These are phyloP conservation scores for Leptodontidium sp. DNA, from an alignment of 2,329 filamentous ascomycete genomes.

Conservation along the genomic window DNA sequence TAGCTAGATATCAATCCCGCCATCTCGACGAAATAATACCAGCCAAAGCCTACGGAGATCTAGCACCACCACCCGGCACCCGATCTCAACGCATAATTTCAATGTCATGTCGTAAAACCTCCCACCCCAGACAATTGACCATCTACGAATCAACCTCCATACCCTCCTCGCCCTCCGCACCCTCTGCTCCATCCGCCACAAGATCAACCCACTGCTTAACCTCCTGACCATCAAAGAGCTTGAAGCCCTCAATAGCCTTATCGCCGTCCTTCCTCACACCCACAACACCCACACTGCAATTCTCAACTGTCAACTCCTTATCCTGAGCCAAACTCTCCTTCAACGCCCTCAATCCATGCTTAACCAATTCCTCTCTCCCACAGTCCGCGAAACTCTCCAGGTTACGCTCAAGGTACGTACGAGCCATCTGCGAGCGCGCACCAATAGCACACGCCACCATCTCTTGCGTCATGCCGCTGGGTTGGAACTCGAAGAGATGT, in stretches of 20 bases:
- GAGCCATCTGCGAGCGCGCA: constrained; percentile 94
- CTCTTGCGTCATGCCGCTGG: constrained; percentile 94
- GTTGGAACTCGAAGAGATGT: constrained; percentile 98
- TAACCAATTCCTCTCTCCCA: constrained; percentile 84
- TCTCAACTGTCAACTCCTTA: constrained; percentile 96
- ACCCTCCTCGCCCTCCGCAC: constrained; percentile 55
- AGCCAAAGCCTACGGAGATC: not conserved
- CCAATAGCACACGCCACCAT: constrained; percentile 97
- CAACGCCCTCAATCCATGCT: constrained; percentile 87
- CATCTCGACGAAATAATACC: not conserved
- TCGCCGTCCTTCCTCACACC: constrained; percentile 64
- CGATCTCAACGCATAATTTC: not conserved
- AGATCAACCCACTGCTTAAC: constrained; percentile 87
- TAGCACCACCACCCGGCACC: not conserved
- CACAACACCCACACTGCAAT: constrained; percentile 90
- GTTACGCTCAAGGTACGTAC: constrained; percentile 95
- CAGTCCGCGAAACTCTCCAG: constrained; percentile 82
- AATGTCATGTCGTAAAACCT: not conserved
- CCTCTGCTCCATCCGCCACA: constrained; percentile 58
- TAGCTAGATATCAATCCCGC: not conserved
- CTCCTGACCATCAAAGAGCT: constrained; percentile 88
- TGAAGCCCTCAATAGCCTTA: constrained; percentile 78
- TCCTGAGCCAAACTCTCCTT: constrained; percentile 97
- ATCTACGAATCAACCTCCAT: constrained; percentile 56
- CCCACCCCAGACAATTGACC: not conserved